These are phyloP conservation scores for Penicillium angulare DNA, from an alignment of 495 filamentous ascomycete species.

Conservation along the genomic window DNA sequence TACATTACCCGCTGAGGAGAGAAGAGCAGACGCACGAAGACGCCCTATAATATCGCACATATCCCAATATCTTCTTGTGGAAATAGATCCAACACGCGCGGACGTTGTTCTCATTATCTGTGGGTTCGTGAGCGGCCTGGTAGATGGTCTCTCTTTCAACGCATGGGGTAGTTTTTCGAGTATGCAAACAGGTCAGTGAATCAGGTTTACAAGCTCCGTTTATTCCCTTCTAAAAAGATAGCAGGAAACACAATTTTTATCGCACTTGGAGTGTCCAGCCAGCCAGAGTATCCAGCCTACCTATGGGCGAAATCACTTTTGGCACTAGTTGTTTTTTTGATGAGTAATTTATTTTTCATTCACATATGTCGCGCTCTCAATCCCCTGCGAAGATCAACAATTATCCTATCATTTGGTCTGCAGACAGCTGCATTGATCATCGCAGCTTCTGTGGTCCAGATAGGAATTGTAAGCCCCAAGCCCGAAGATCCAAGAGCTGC, in stretches of 20 bases:
- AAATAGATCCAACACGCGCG: constrained; percentile 26
- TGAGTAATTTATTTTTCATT: constrained; percentile 37
- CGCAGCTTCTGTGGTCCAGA: constrained; percentile 53
- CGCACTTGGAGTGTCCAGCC: constrained; percentile 35
- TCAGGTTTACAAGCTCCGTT: too few relatives aligned
- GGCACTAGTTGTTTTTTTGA: constrained; percentile 31
- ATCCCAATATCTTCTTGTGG: constrained; percentile 3
- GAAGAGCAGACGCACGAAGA: neutral
- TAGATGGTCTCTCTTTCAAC: constrained; percentile 40
- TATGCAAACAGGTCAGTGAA: constrained; percentile 52
- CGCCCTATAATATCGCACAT: neutral
- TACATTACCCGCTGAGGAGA: neutral
- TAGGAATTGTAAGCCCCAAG: constrained; percentile 31
- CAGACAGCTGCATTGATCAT: constrained; percentile 53
- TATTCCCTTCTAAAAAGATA: neutral
- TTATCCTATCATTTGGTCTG: constrained; percentile 54
- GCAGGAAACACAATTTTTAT: constrained; percentile 43
- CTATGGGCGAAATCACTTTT: constrained; percentile 45
- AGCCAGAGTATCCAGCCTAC: constrained; percentile 36
- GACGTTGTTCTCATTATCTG: constrained; percentile 37
- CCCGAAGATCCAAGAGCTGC: constrained; percentile 35
- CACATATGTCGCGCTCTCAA: constrained; percentile 26
- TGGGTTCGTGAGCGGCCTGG: constrained; percentile 37
- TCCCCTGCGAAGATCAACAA: constrained; percentile 45
- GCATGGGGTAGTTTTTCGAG: constrained; percentile 57